Conservation (phyloP, 2,329 filamentous ascomycete genomes). For the Ophiostoma australiae region DNA sequence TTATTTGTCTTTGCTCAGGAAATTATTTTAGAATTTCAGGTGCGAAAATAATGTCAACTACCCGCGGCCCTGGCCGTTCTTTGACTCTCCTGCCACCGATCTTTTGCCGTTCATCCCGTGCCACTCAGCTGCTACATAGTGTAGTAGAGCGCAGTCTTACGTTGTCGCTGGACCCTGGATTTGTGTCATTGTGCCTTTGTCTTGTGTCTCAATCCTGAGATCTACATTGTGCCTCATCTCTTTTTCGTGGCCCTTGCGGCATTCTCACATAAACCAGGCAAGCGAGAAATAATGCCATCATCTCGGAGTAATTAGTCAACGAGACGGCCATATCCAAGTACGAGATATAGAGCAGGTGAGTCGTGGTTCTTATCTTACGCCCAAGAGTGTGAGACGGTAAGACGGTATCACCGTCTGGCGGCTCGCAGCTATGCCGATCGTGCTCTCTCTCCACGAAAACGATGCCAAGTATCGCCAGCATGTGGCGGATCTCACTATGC, state of each 20-base stretch:
- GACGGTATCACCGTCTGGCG: not conserved
- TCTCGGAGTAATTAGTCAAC: not conserved
- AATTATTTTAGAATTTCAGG: too few relatives aligned
- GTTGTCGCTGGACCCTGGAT: not conserved
- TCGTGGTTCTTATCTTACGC: not conserved
- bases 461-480: not conserved
- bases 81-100: not conserved
- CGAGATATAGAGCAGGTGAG: not conserved
- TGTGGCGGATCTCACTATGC: not conserved
- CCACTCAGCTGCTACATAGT: too few relatives aligned
- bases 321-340: not conserved
- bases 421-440: not conserved
- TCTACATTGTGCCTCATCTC: too few relatives aligned
- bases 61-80: not conserved
- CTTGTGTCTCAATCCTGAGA: too few relatives aligned
- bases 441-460: not conserved
- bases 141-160: not conserved
- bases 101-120: not conserved
- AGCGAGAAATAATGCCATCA: not conserved
- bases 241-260: not conserved
- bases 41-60: too few relatives aligned
- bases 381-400: not conserved
- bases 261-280: not conserved
- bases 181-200: not conserved
- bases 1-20: not conserved